These are phyloP conservation scores for Tripterygium wilfordii DNA, from an alignment of 177 flowering plant species.

Conservation along the genomic window DNA sequence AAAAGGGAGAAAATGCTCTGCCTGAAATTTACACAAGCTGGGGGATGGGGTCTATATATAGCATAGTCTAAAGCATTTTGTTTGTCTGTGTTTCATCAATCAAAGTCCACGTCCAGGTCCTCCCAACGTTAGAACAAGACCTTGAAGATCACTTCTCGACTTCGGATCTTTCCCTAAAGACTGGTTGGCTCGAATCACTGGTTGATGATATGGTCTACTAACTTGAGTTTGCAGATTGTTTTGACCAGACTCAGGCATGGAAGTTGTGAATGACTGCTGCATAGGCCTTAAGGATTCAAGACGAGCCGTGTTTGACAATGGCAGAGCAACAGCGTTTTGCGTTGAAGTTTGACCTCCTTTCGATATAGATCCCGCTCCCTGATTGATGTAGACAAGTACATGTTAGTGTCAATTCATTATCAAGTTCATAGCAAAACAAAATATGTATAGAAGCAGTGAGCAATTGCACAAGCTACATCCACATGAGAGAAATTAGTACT, in stretches of 20 bases:
- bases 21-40: too few relatives aligned
- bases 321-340: conserved; percentile 17
- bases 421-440: too few relatives aligned
- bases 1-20: too few relatives aligned
- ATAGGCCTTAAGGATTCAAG: conserved; percentile 17
- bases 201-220: conserved; percentile 23
- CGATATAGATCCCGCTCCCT: conserved; percentile 46
- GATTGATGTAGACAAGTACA: not conserved
- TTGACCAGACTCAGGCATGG: conserved; percentile 21
- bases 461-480: not conserved
- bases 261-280: conserved; percentile 16
- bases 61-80: too few relatives aligned
- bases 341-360: conserved; percentile 30
- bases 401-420: too few relatives aligned
- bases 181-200: conserved; percentile 19
- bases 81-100: too few relatives aligned
- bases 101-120: conserved; percentile 70
- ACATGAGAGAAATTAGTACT: not conserved
- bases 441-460: too few relatives aligned
- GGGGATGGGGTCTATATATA: too few relatives aligned
- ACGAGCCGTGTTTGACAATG: conserved; percentile 15
- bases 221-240: conserved; percentile 17
- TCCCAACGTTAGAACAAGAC: conserved; percentile 77
- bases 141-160: conserved; percentile 67
- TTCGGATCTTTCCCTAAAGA: conserved; percentile 21